Base-by-base conservation (phyloP, 2,329 filamentous ascomycete species). In the Pseudogymnoascus sp. region DNA sequence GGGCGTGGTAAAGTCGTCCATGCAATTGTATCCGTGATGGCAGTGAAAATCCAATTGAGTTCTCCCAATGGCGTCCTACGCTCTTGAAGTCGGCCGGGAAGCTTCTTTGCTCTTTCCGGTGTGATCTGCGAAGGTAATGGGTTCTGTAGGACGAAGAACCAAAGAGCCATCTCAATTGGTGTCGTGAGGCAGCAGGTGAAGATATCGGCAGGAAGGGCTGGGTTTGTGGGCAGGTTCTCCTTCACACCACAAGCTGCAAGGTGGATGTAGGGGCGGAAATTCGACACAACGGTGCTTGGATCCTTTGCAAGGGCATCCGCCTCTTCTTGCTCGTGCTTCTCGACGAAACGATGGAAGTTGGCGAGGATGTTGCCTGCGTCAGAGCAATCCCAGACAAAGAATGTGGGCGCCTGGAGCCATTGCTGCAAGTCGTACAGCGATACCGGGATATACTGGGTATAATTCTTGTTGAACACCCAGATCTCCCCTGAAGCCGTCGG, bases 391-490 rank as follows among this genome's bases (percentile, higher is more conserved):
- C 95, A 99, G 34, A 99, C 94, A 70, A 95, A 99, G 43, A 99
- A 86, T 63, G 92, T 96, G 0, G 94, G 94, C 0, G 92, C 93
- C 64, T 93, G 91, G 6, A 99, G 84, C 94, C 94, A 99, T 62
- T 90, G 88, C 74, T 97, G 93, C 47, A 99, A 77, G 71, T 99
- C 94, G 70, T 96, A 97, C 7, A 99, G 78, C 1, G 93, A 96
- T 43, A 99, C 90, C 0, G 94, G 94, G 41, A 99, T 99, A 72
- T 99, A 99, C 74, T 99, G 94, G 0, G 94, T 99, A 72, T 97
- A 99, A 67, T 91, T 97, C 68, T 94, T 93, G 75, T 99, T 99
- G 74, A 99, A 99, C 4, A 97, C 95, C 94, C 94, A 99, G 18
- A 99, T 96, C 74, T 99, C 94, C 12, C 94, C 94, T 4, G 93